A percentile compares a stretch with the other conserved stretches of the same genome.
phyloP scores from a whole-genome alignment of 2,329 filamentous ascomycete species.

The Cladophialophora yegresii region DNA sequence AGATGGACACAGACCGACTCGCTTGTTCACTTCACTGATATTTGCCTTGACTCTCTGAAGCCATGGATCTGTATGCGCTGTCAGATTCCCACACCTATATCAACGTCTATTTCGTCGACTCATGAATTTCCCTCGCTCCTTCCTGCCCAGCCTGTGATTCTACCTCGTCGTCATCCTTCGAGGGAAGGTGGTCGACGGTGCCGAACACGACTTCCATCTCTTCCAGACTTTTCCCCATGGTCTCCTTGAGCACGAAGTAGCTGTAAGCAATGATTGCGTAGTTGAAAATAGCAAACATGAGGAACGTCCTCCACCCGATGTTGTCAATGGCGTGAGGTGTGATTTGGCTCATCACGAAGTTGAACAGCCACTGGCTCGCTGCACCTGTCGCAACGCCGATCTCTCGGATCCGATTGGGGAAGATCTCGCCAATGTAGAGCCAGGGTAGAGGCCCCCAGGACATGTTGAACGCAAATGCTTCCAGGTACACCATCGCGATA shows the following conservation, averaged over 20 bases:
- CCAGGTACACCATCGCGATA: slow-evolving; percentile 55
- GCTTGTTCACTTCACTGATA: neutral
- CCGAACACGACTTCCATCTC: slow-evolving; percentile 48
- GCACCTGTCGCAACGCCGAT: slow-evolving; percentile 46
- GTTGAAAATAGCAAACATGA: slow-evolving; percentile 56
- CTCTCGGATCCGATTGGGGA: slow-evolving; percentile 45
- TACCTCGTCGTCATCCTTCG: slow-evolving; percentile 27
- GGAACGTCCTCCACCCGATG: slow-evolving; percentile 53
- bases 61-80: neutral
- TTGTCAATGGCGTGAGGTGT: slow-evolving; percentile 50
- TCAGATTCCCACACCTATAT: neutral
- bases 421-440: slow-evolving; percentile 42
- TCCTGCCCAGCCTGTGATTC: slow-evolving; percentile 25
- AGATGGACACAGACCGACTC: neutral
- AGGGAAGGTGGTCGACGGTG: slow-evolving; percentile 26
- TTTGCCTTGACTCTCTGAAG: neutral
- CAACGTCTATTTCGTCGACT: slow-evolving; percentile 17
- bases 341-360: slow-evolving; percentile 47
- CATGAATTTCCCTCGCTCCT: slow-evolving; percentile 14
- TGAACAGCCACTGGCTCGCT: slow-evolving; percentile 46
- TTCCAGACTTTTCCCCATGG: slow-evolving; percentile 49
- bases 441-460: slow-evolving; percentile 45
- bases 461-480: slow-evolving; percentile 49
- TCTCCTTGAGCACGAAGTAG: slow-evolving; percentile 48
- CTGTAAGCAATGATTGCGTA: slow-evolving; percentile 50